Percentiles rank a stretch among this genome's conserved stretches.
phyloP scores from a whole-genome alignment of 2,329 filamentous ascomycete species.

The Venturia asperata region DNA sequence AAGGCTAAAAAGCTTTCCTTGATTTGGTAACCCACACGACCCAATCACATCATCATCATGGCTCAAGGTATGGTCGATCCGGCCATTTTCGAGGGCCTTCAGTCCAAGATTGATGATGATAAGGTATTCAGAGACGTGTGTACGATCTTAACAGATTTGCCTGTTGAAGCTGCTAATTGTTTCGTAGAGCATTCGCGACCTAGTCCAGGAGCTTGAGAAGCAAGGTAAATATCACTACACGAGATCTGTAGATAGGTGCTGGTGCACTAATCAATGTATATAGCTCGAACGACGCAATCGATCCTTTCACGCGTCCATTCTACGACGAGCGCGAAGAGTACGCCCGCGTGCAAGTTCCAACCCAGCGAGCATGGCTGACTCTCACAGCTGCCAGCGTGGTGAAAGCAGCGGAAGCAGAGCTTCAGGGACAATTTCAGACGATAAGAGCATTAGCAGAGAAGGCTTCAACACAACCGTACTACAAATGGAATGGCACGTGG shows the following conservation, averaged over 20 bases:
- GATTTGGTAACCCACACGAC: constrained; percentile 1
- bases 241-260: neutral
- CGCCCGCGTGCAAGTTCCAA: constrained; percentile 19
- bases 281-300: constrained; percentile 70
- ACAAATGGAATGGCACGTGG: constrained; percentile 95
- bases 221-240: constrained; percentile 45
- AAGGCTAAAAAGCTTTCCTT: constrained; percentile 12
- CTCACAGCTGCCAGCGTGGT: constrained; percentile 60
- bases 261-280: constrained; percentile 13
- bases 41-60: constrained; percentile 8
- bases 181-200: constrained; percentile 61
- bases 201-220: constrained; percentile 75
- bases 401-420: constrained; percentile 58
- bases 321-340: constrained; percentile 60
- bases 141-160: constrained; percentile 20
- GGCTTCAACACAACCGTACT: constrained; percentile 86
- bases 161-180: constrained; percentile 26
- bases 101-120: constrained; percentile 86
- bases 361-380: constrained; percentile 20
- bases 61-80: constrained; percentile 46
- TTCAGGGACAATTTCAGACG: constrained; percentile 64
- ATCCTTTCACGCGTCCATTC: constrained; percentile 85
- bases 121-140: constrained; percentile 65
- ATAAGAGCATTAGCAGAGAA: constrained; percentile 63
- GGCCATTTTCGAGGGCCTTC: constrained; percentile 78